Evolutionary conservation across 148 eudicot genomes (phyloP), one percentile per base, ranked within the genome.

Genomic region (Gaultheria prostrata): DNA sequence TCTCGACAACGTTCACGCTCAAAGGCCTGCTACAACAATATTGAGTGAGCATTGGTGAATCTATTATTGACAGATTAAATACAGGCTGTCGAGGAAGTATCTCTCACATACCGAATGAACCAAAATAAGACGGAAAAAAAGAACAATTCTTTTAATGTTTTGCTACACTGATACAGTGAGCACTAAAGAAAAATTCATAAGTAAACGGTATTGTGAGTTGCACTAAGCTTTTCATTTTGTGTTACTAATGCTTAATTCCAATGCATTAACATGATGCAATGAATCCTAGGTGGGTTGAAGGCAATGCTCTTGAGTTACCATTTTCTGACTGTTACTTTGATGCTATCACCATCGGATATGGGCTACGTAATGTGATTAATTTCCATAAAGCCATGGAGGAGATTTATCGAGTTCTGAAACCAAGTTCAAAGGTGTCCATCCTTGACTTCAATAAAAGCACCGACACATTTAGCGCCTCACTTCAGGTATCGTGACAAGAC

Each of bases 311-410:
- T 85, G 89, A 89, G 76, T 91, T 94, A 54, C 97, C 98, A 24
- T 96, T 93, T 85, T 83, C 88, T 33, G 90, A 90, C 70, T 89
- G 84, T 50, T 87, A 80, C 86, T 96, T 96, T 82, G 97, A 96
- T 89, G 95, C 98, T 78, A 80, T 93, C 70, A 96, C 95, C 75
- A 88, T 96, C 85, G 98, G 98, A n/a, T 96, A 93, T 83, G 98
- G 98, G 61, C 85, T 96, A 80, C 87, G 98, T 86, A 94, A 96
- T 85, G 90, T 96, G 35, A 77, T 91, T 72, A 89, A 94, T 88
- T 91, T 87, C 83, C 83, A 82, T 65, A 91, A 85, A 89, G 97
- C 98, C 77, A 83, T 92, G 80, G 84, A 86, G 84, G 95, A 96
- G 89, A 88, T 94, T 50, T 84, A 79, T 87, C 89, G 95, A 77